A percentile compares a stretch with the other conserved stretches of the same genome.
Evolutionary conservation across 1,284 basidiomycete species (phyloP).

Genomic region (Apiotrichum gamsii): DNA sequence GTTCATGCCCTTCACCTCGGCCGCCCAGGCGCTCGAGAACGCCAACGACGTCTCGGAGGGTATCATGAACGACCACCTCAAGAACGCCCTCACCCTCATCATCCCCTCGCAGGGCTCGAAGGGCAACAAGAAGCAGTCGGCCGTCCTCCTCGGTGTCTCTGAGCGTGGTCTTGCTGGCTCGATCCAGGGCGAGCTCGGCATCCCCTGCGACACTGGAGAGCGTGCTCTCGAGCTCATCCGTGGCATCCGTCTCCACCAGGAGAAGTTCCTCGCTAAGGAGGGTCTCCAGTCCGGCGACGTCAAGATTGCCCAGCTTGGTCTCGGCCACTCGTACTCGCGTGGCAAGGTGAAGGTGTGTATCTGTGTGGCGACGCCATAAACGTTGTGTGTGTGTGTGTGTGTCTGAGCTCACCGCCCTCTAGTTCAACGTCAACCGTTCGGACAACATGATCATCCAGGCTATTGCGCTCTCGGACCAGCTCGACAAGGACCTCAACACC

Average conservation of each 20-base stretch:
- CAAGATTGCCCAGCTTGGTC: slow-evolving; percentile 86
- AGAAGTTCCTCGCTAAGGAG: slow-evolving; percentile 65
- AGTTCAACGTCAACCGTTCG: slow-evolving; percentile 97
- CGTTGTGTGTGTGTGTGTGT: too few relatives aligned
- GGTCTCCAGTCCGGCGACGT: slow-evolving; percentile 81
- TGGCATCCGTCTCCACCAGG: slow-evolving; percentile 85
- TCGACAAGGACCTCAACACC: slow-evolving; percentile 99
- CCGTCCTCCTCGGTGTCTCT: slow-evolving; percentile 73
- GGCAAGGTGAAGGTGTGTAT: slow-evolving; percentile 78
- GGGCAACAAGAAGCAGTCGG: slow-evolving; percentile 62
- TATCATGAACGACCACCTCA: slow-evolving; percentile 81
- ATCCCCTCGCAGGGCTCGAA: slow-evolving; percentile 56
- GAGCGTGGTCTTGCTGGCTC: slow-evolving; percentile 72
- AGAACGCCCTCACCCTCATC: slow-evolving; percentile 81
- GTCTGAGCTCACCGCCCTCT: slow-evolving; percentile 4
- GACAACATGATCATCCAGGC: slow-evolving; percentile 99
- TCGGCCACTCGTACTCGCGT: slow-evolving; percentile 96
- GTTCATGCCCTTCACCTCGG: slow-evolving; percentile 92
- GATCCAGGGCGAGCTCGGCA: slow-evolving; percentile 69
- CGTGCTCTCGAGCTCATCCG: slow-evolving; percentile 82
- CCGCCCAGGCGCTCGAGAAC: slow-evolving; percentile 93
- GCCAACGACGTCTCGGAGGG: slow-evolving; percentile 96
- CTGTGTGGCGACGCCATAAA: too few relatives aligned
- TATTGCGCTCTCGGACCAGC: slow-evolving; percentile 94
- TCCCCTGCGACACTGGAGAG: slow-evolving; percentile 85